phyloP scores from a whole-genome alignment of 164 flowering plant species.

The Akebia trifoliata region DNA sequence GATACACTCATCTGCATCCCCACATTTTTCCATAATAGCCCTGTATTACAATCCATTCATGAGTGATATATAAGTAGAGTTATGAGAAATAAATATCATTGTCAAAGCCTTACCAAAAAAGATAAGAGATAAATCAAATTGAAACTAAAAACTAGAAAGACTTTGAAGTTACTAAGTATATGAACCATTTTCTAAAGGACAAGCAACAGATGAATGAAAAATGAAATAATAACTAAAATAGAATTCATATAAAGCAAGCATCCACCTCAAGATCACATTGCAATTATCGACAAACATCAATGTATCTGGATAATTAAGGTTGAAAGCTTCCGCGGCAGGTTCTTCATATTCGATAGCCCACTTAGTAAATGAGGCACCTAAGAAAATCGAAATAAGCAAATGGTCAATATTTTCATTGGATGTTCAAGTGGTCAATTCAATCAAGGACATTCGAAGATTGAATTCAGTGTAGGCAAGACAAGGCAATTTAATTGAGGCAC shows the following conservation, averaged over 20 bases:
- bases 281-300: constrained; percentile 66
- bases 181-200: background rate
- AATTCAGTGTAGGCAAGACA: too few relatives aligned
- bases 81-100: background rate
- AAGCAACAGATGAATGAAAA: background rate
- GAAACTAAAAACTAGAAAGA: background rate
- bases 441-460: background rate
- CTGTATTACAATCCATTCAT: constrained; percentile 30
- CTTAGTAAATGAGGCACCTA: constrained; percentile 74
- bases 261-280: constrained; percentile 82
- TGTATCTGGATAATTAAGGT: constrained; percentile 73
- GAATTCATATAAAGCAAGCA: background rate
- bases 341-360: constrained; percentile 99
- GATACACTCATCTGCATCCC: constrained; percentile 76
- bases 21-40: constrained; percentile 73
- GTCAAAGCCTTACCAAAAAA: background rate
- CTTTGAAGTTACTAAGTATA: background rate
- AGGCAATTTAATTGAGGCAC: too few relatives aligned
- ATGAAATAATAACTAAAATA: background rate
- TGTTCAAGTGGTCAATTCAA: background rate
- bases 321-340: constrained; percentile 90
- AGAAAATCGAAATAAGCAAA: constrained; percentile 11
- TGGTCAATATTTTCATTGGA: background rate
- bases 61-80: background rate
- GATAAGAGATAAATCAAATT: background rate